Evolutionary conservation across 2,329 filamentous ascomycete species (phyloP).

Genomic region (Neopestalotiopsis sp.): DNA sequence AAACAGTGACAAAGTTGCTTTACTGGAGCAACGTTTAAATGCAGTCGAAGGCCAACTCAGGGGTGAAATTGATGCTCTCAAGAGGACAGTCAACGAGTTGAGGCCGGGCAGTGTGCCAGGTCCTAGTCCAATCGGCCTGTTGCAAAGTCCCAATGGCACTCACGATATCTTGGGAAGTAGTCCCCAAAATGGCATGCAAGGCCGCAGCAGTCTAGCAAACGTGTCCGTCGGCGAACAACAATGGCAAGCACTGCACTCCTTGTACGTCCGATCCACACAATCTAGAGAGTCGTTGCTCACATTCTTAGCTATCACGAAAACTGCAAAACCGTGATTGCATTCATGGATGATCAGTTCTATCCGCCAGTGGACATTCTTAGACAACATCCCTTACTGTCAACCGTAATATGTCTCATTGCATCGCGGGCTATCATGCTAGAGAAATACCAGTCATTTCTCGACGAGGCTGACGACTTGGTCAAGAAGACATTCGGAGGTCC

Average conservation of each 20-base stretch:
- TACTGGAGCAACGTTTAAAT: conserved; percentile 8
- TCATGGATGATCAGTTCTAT: conserved; percentile 9
- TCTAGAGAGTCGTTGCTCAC: not conserved
- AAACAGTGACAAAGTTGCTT: conserved; percentile 5
- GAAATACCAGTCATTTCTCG: conserved; percentile 2
- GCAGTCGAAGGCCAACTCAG: conserved; percentile 1
- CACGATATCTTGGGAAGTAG: no score
- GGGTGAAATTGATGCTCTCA: not conserved
- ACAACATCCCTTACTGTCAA: not conserved
- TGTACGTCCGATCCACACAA: not conserved
- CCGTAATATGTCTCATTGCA: conserved; percentile 5
- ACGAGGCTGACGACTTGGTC: conserved; percentile 4
- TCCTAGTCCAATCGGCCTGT: not conserved
- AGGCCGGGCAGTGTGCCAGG: not conserved
- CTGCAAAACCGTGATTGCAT: conserved; percentile 8
- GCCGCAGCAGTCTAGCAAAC: not conserved
- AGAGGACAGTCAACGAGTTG: not conserved
- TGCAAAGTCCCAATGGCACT: not conserved
- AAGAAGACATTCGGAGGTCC: conserved; percentile 8
- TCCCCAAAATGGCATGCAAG: not conserved
- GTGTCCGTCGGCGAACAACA: not conserved
- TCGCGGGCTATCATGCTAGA: conserved; percentile 8
- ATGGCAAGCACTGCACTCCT: not conserved
- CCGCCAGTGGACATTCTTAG: not conserved
- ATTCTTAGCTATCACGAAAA: conserved; percentile 6